Evolutionary conservation across 257 asterid species (phyloP).

Genomic region (Ophiorrhiza pumila): DNA sequence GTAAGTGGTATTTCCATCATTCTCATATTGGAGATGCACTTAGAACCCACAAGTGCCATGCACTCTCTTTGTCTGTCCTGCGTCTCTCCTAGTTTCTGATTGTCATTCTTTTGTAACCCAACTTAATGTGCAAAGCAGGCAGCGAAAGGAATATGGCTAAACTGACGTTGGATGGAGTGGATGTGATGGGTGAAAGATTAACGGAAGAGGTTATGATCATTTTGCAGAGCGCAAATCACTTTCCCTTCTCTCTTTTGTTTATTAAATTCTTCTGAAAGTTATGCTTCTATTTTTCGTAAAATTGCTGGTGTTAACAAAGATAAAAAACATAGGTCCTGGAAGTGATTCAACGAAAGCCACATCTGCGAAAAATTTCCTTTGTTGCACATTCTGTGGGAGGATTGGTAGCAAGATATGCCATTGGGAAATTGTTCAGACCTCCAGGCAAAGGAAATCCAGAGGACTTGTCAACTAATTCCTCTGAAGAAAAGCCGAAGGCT

Average conservation of each 20-base stretch:
- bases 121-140: conserved; percentile 45
- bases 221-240: background rate
- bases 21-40: background rate
- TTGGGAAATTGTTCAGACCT: conserved; percentile 75
- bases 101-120: conserved; percentile 11
- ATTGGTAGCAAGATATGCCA: conserved; percentile 92
- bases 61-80: background rate
- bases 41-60: background rate
- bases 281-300: background rate
- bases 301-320: conserved; percentile 21
- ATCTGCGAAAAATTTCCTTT: conserved; percentile 74
- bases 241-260: conserved; percentile 11
- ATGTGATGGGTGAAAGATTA: conserved; percentile 94
- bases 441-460: conserved; percentile 39
- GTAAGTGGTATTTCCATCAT: conserved; percentile 42
- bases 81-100: background rate
- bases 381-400: conserved; percentile 99
- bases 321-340: conserved; percentile 65
- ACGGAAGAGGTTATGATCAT: conserved; percentile 68
- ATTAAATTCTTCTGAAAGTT: conserved; percentile 5
- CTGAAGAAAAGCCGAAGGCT: conserved; percentile 49
- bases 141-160: conserved; percentile 77
- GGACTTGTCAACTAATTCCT: conserved; percentile 32
- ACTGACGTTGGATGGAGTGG: conserved; percentile 89
- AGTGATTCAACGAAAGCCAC: conserved; percentile 59